Evolutionary conservation across 176 grass and related monocot species (phyloP), one percentile per base, ranked within the genome.

Genomic region (Carex parvula): DNA sequence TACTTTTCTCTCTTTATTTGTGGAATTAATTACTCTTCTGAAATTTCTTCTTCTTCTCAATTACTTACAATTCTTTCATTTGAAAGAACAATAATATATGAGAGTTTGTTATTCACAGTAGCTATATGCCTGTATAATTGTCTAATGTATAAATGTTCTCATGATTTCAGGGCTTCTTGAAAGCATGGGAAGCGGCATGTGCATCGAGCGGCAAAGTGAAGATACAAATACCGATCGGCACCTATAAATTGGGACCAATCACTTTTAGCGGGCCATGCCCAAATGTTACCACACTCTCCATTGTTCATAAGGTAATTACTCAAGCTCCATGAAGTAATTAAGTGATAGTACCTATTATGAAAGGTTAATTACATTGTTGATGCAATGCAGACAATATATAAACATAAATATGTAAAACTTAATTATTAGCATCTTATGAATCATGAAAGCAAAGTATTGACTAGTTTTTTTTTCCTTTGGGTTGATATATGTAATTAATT

Each of bases 201-300:
- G 12, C 44, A 75, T 22, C 71, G 16, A 75, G 14, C 53, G 71
- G 71, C 21, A 17, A 15, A 29, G 71, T 75, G 71, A 75, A 53
- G 71, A 75, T 75, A 29, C 21, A 54, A 53, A 54, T 75, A 53
- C 71, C 71, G 3, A 12, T 0, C 1, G 71, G 71, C 46, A 75
- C 71, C 44, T 75, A 75, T 15, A 75, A 75, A 54, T 75, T 75
- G 46, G 71, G 71, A 0, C 71, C 71, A 30, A 58, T 91, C 37
- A 60, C 86, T 54, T 94, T 94, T 50, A 80, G 72, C 9, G 89
- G 92, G 1, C 92, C 92, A 5, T 91, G 92, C 70, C 30, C 14
- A 58, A 89, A 81, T 53, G 92, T 86, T 8, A 62, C 64, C 32
- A 10, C 77, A 54, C 35, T 94, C 9, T 91, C 84, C 12, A 82